Evolutionary conservation across 2,329 filamentous ascomycete genomes (phyloP).

Genomic region (Lasiodiplodia theobromae): DNA sequence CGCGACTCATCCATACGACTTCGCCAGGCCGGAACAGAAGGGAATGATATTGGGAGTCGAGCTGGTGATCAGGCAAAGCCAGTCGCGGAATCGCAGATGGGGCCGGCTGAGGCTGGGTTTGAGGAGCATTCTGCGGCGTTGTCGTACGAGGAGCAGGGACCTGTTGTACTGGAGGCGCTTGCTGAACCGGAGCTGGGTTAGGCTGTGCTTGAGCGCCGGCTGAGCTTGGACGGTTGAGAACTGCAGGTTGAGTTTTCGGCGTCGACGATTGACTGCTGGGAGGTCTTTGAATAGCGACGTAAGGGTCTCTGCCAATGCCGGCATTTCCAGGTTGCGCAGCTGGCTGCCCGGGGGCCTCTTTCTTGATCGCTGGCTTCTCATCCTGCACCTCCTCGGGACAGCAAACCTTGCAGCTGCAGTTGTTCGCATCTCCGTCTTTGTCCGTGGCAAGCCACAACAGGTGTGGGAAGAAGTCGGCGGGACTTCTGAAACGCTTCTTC

Average conservation of each 20-base stretch:
- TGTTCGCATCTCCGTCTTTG: conserved; percentile 58
- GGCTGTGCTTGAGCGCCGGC: not conserved
- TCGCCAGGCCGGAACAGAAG: conserved; percentile 64
- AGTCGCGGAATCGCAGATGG: conserved; percentile 32
- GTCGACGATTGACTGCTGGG: conserved; percentile 30
- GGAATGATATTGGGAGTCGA: conserved; percentile 56
- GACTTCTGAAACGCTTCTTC: conserved; percentile 65
- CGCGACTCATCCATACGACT: conserved; percentile 63
- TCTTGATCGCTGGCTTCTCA: conserved; percentile 42
- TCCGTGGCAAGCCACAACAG: conserved; percentile 64
- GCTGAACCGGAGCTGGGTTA: not conserved
- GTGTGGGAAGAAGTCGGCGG: conserved; percentile 67
- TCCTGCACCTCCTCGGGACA: conserved; percentile 60
- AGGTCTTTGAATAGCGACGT: conserved; percentile 2
- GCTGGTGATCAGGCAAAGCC: conserved; percentile 55
- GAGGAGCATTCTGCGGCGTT: conserved; percentile 5
- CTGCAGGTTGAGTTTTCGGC: conserved; percentile 17
- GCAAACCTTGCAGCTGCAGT: conserved; percentile 66
- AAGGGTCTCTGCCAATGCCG: conserved; percentile 1
- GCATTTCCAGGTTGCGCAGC: not conserved
- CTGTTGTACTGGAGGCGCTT: conserved; percentile 6
- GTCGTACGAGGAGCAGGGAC: not conserved
- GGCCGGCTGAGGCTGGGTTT: not conserved
- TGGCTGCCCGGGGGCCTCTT: conserved; percentile 36
- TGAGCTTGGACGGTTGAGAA: not conserved